Conservation (phyloP, 2,329 filamentous ascomycete species). For the Ophiognomonia clavigignenti-juglandacearum region DNA sequence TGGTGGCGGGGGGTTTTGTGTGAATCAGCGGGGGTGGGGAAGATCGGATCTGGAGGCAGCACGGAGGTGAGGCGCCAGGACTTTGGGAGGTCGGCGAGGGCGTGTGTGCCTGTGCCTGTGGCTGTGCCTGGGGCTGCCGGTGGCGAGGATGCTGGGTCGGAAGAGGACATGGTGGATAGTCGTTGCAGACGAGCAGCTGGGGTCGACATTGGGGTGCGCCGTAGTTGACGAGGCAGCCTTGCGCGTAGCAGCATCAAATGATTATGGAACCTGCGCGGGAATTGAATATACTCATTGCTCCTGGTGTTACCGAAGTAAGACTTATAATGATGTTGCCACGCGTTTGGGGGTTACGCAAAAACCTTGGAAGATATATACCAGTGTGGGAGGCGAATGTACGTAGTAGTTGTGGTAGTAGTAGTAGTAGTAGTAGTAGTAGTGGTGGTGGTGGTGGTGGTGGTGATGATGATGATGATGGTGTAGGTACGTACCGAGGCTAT, state of each 20-base stretch:
- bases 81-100: constrained; percentile 55
- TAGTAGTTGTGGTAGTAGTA: no score
- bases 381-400: no score
- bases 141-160: constrained; percentile 18
- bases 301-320: no score
- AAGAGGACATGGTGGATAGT: constrained; percentile 17
- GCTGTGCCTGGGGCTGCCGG: constrained; percentile 12
- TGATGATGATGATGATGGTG: no score
- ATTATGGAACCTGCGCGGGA: no score
- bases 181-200: background rate
- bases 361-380: no score
- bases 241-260: constrained; percentile 10
- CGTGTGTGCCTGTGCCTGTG: constrained; percentile 26
- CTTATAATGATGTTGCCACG: no score
- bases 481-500: no score
- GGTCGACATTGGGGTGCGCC: constrained; percentile 2
- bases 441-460: no score
- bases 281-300: no score
- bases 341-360: no score
- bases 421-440: no score
- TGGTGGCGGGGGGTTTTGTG: constrained; percentile 74
- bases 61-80: constrained; percentile 61
- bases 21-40: constrained; percentile 75
- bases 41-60: constrained; percentile 71
- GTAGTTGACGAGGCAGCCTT: constrained; percentile 3